A percentile compares a stretch with the other conserved stretches of the same genome.
Evolutionary conservation across 78 protist species (phyloP).

Genomic region (Dictyostelium brefeldianum): DNA sequence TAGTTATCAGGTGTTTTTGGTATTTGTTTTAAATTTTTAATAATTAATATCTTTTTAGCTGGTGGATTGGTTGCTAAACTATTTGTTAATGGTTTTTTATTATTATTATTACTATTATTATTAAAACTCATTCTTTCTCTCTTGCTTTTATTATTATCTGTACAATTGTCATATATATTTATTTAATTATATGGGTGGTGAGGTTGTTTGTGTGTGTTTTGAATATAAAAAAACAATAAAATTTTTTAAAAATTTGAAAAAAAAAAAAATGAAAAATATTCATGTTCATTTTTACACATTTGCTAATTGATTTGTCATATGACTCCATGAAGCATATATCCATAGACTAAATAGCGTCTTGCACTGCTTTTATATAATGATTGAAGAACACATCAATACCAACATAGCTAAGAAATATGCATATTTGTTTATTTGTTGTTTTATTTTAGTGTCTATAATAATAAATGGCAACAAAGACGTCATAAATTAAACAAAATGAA

Average conservation of each 20-base stretch:
- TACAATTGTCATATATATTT: neutral
- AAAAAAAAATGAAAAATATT: too few species aligned
- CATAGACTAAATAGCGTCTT: too few species aligned
- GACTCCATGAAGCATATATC: too few species aligned
- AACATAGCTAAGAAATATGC: neutral
- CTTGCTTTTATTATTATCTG: neutral
- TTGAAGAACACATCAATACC: neutral
- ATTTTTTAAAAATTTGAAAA: neutral
- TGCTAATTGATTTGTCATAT: too few species aligned
- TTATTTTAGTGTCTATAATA: neutral
- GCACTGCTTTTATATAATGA: neutral
- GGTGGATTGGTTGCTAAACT: conserved; percentile 13
- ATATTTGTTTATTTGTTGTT: neutral
- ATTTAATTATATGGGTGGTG: neutral
- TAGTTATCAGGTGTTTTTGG: conserved; percentile 55
- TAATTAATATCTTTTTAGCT: conserved; percentile 60
- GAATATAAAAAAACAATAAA: neutral
- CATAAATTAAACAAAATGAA: neutral
- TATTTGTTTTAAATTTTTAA: conserved; percentile 64
- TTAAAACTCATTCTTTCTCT: neutral
- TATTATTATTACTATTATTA: conserved; percentile 15
- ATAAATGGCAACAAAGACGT: neutral
- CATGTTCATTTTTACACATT: too few species aligned
- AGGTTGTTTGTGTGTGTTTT: too few species aligned
- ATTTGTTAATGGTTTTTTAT: conserved; percentile 13